Base-by-base conservation (phyloP, 352 stramenopile species). In the Peronospora farinosa region DNA sequence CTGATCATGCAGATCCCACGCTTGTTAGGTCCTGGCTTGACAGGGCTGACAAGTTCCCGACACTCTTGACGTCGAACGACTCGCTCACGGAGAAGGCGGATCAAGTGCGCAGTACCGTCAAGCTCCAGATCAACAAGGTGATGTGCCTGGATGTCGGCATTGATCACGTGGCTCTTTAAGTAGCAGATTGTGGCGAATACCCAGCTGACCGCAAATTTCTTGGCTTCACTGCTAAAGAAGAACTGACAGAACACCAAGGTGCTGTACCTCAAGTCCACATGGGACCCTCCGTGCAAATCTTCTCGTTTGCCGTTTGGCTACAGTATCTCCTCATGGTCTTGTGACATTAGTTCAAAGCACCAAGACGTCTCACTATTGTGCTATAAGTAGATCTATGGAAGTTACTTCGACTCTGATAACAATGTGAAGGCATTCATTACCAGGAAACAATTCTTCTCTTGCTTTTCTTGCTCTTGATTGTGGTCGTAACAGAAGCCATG, bases 81-180 rank as follows among this genome's bases (percentile, higher is more conserved):
- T 93, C 97, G 53, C 91, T 99, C 55, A 89, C 96, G 54, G 94
- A 97, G 54, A 99, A 99, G 91, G 96, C 97, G 50, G 95, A 98
- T 60, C 88, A 94, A 63, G 79, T 99, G 54, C 96, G 97, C 53
- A 88, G 92, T 51, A 99, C 96, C 55, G 98, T 99, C 88, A 99
- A 99, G 90, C 99, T 99, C 88, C 97, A 99, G 88, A 98, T 99
- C 96, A 99, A 99, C 93, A 99, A 99, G 87, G 97, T 99, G 57
- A 98, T 99, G 92, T 99, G 96, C 84, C 72, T 99, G 12, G 98
- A 98, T 74, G 92, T 99, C 39, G 94, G 96, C 60, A 96, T 99
- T 48, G 97, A 89, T 69, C 97, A 99, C 81, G 91, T 99, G 23
- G 73, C 78, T 13, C 92, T 98, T 46, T 9, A 84, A 95, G 78